phyloP scores from a whole-genome alignment of 495 filamentous ascomycete species.

The Penicillium waksmanii region DNA sequence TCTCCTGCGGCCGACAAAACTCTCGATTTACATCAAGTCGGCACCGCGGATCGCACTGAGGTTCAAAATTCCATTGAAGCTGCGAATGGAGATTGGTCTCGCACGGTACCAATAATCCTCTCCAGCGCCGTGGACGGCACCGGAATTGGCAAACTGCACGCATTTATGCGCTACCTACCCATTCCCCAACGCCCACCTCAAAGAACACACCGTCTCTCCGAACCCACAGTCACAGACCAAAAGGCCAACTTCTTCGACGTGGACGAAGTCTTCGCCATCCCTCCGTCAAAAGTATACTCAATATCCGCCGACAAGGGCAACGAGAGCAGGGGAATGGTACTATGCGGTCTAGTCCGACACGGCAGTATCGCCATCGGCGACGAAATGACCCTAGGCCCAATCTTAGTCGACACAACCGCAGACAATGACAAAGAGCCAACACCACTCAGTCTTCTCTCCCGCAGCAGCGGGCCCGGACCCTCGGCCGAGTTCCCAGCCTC shows the following conservation, averaged over 20 bases:
- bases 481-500: slow-evolving; percentile 43
- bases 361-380: slow-evolving; percentile 81
- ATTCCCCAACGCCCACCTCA: slow-evolving; percentile 60
- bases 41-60: slow-evolving; percentile 49
- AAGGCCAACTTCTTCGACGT: slow-evolving; percentile 75
- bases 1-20: slow-evolving; percentile 43
- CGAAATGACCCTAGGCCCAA: slow-evolving; percentile 77
- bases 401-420: slow-evolving; percentile 46
- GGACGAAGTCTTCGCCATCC: slow-evolving; percentile 77
- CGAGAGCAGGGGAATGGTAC: slow-evolving; percentile 61
- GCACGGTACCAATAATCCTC: slow-evolving; percentile 80
- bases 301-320: slow-evolving; percentile 40
- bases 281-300: slow-evolving; percentile 54
- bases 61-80: slow-evolving; percentile 53
- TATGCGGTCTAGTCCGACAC: slow-evolving; percentile 81
- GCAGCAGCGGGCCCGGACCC: slow-evolving; percentile 37
- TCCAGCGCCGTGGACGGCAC: slow-evolving; percentile 86
- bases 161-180: slow-evolving; percentile 76
- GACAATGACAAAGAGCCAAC: slow-evolving; percentile 27
- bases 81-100: slow-evolving; percentile 45
- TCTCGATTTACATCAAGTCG: slow-evolving; percentile 43
- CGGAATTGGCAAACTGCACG: slow-evolving; percentile 80
- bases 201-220: slow-evolving; percentile 27
- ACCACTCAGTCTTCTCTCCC: slow-evolving; percentile 30
- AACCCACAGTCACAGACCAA: slow-evolving; percentile 35